A percentile compares a stretch with the other conserved stretches of the same genome.
These are phyloP conservation scores for Rhizomucor pusillus DNA, from an alignment of 371 early-diverging fungal genomes.

Conservation along the genomic window DNA sequence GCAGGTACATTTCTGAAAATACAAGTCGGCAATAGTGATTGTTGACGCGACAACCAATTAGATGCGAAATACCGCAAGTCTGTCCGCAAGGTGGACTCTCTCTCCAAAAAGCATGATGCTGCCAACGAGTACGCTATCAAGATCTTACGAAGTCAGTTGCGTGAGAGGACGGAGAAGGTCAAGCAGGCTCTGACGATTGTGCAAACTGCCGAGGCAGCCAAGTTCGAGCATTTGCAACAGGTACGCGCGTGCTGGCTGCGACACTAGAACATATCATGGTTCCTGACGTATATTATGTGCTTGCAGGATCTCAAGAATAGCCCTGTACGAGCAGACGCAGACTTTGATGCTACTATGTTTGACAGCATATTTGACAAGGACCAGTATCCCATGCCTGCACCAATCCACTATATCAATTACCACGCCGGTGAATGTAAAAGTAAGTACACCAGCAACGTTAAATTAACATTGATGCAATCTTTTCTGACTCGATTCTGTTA, in stretches of 20 bases:
- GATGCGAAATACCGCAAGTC: constrained; percentile 17
- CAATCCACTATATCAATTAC: constrained; percentile 19
- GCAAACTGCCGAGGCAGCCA: constrained; percentile 4
- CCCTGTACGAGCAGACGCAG: constrained; percentile 5
- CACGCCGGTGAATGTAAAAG: constrained; percentile 33
- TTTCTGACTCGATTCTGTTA: constrained; percentile 2
- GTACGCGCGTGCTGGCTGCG: neutral
- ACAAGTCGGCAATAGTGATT: neutral
- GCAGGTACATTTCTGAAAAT: constrained; percentile 13
- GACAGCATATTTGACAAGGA: constrained; percentile 3
- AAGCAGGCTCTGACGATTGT: constrained; percentile 9
- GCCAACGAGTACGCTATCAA: constrained; percentile 16
- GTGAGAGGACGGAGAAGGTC: constrained; percentile 9
- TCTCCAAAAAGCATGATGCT: constrained; percentile 12
- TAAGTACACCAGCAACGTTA: constrained; percentile 5
- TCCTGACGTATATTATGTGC: neutral
- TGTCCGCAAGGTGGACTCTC: constrained; percentile 13
- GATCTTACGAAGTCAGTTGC: constrained; percentile 11
- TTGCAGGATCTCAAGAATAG: neutral
- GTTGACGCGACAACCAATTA: too few relatives aligned
- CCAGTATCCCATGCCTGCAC: constrained; percentile 7
- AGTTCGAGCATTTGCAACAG: constrained; percentile 1
- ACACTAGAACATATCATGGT: too few relatives aligned
- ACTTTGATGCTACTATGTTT: constrained; percentile 10
- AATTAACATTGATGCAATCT: neutral